A percentile compares a stretch with the other conserved stretches of the same genome.
Evolutionary conservation across 768 basidiomycete genomes (phyloP).

Genomic region (Dioszegia aurantiaca): DNA sequence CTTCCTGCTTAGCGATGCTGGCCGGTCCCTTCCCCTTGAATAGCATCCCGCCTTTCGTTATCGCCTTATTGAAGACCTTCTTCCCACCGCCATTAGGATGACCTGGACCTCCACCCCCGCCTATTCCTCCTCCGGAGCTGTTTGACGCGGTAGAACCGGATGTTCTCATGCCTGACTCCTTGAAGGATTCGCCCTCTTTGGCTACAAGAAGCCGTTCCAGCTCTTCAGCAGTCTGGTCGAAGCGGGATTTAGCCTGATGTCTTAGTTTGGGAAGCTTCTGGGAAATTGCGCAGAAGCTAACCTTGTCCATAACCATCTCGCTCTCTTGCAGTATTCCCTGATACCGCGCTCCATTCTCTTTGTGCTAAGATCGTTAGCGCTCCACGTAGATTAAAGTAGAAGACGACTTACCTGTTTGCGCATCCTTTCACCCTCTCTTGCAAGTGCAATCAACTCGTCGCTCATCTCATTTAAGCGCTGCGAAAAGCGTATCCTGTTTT

Average conservation of each 20-base stretch:
- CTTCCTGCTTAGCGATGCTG: slow-evolving; percentile 90
- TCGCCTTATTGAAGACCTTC: slow-evolving; percentile 82
- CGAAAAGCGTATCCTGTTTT: slow-evolving; percentile 81
- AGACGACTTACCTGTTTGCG: slow-evolving; percentile 68
- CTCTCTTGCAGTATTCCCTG: slow-evolving; percentile 86
- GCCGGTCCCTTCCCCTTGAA: slow-evolving; percentile 90
- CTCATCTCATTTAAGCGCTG: slow-evolving; percentile 91
- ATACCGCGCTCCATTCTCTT: slow-evolving; percentile 82
- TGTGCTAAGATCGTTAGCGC: slow-evolving; percentile 62
- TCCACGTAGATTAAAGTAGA: not conserved
- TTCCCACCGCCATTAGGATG: slow-evolving; percentile 60
- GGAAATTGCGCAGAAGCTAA: slow-evolving; percentile 15
- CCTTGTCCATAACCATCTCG: slow-evolving; percentile 78
- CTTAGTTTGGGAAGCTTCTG: not conserved
- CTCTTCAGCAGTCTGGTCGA: slow-evolving; percentile 89
- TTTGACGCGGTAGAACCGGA: slow-evolving; percentile 33
- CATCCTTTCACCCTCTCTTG: slow-evolving; percentile 91
- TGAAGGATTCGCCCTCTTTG: slow-evolving; percentile 90
- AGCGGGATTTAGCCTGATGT: slow-evolving; percentile 64
- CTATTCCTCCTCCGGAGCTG: slow-evolving; percentile 57
- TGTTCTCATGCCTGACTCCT: slow-evolving; percentile 61
- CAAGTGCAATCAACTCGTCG: slow-evolving; percentile 80
- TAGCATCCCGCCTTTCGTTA: slow-evolving; percentile 81
- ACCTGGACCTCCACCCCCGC: not conserved
- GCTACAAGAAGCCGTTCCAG: slow-evolving; percentile 84